Conservation (phyloP, 257 asterid genomes). For the Solanum lignicaule region DNA sequence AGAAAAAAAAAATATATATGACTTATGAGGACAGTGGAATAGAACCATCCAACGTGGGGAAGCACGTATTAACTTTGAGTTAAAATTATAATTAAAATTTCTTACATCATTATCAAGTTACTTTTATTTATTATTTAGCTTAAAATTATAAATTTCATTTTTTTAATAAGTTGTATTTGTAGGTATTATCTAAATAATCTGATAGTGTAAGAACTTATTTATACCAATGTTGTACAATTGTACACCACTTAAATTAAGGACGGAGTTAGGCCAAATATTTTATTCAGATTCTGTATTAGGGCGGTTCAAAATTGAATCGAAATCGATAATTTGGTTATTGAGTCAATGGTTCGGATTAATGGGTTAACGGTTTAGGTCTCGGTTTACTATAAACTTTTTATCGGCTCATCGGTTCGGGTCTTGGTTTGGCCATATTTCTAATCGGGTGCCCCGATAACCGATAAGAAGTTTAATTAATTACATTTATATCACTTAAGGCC, state of each 20-base stretch:
- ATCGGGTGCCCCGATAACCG: no score
- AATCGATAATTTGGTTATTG: no score
- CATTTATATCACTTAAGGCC: no score
- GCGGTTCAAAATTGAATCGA: no score
- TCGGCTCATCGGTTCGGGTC: no score
- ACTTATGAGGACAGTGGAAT: conserved; percentile 15
- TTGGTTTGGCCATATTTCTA: no score
- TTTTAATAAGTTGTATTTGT: background rate
- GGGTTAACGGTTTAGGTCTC: no score
- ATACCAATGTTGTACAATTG: background rate
- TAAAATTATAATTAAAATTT: background rate
- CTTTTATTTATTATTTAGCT: background rate
- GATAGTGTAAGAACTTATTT: background rate
- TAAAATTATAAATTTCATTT: background rate
- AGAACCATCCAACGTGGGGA: conserved; percentile 15
- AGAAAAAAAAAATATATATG: conserved; percentile 22
- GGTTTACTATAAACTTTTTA: no score
- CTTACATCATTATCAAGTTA: background rate
- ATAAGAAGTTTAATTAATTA: no score
- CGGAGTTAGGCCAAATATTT: background rate
- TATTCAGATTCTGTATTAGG: background rate
- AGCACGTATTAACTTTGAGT: background rate
- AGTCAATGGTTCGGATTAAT: no score
- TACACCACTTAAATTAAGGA: background rate
- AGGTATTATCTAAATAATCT: background rate